Evolutionary conservation across 345 rosid species (phyloP).

Genomic region (Populus deltoides): DNA sequence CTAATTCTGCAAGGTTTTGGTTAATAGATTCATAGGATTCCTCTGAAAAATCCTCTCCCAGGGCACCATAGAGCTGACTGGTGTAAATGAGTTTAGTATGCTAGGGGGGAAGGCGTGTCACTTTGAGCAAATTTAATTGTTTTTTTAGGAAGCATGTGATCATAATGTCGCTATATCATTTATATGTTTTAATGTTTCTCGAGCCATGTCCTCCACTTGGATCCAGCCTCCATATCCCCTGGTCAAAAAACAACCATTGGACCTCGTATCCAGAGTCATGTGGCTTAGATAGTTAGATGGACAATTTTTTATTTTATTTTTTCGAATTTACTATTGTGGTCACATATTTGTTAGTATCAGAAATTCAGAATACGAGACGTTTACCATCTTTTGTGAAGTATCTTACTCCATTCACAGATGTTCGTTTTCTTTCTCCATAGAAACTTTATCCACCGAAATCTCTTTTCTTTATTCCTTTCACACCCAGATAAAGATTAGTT

Average conservation of each 20-base stretch:
- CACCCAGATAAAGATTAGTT: not conserved
- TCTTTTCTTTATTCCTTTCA: not conserved
- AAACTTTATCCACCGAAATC: not conserved
- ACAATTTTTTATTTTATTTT: not conserved
- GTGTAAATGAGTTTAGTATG: not conserved
- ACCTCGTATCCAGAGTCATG: not conserved
- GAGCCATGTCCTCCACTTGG: not conserved
- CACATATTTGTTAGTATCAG: not conserved
- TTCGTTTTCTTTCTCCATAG: not conserved
- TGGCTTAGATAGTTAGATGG: constrained; percentile 8
- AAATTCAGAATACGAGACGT: not conserved
- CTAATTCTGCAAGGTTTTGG: not conserved
- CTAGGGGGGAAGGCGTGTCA: not conserved
- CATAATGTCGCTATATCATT: not conserved
- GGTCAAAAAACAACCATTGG: constrained; percentile 7
- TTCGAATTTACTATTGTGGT: not conserved
- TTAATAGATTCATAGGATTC: not conserved
- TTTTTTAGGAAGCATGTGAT: not conserved
- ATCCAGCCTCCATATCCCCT: not conserved
- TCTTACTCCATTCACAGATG: not conserved
- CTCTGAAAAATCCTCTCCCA: not conserved
- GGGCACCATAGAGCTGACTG: not conserved
- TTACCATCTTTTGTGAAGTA: no score
- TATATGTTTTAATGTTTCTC: not conserved
- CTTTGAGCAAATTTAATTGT: not conserved